These are phyloP conservation scores for Paramyrothecium roridum DNA, from an alignment of 2,329 filamentous ascomycete genomes.

Conservation along the genomic window DNA sequence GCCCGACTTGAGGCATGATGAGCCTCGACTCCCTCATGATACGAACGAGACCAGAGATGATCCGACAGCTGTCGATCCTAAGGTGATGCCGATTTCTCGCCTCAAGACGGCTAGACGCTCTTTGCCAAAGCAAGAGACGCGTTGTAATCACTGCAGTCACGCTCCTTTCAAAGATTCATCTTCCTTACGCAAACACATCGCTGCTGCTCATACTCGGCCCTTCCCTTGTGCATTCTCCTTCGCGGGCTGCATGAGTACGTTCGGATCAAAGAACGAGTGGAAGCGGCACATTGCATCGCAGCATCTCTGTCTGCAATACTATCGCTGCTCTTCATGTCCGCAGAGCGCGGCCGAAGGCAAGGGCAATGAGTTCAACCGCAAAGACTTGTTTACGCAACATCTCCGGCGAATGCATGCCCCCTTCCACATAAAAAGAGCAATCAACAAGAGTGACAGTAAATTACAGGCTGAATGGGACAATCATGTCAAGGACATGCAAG, in stretches of 20 bases:
- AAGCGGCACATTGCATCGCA: slow-evolving; percentile 91
- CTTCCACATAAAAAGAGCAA: slow-evolving; percentile 57
- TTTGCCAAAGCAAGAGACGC: slow-evolving; percentile 57
- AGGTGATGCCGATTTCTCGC: slow-evolving; percentile 23
- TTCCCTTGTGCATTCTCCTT: slow-evolving; percentile 85
- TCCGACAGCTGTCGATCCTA: slow-evolving; percentile 16
- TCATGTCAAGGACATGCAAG: slow-evolving; percentile 67
- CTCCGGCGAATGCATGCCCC: slow-evolving; percentile 89
- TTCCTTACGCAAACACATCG: slow-evolving; percentile 63
- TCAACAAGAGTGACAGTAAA: slow-evolving; percentile 56
- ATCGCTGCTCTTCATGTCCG: slow-evolving; percentile 61
- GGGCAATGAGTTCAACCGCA: slow-evolving; percentile 80
- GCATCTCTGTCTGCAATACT: slow-evolving; percentile 70
- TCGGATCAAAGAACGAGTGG: slow-evolving; percentile 96
- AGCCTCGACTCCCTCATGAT: slow-evolving; percentile 25
- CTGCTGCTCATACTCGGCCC: slow-evolving; percentile 65
- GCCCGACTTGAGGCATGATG: slow-evolving; percentile 25
- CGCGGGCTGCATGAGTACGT: slow-evolving; percentile 79
- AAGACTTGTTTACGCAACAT: slow-evolving; percentile 94
- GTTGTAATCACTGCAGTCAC: slow-evolving; percentile 60
- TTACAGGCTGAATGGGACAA: slow-evolving; percentile 61
- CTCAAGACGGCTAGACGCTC: slow-evolving; percentile 43
- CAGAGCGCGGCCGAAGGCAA: slow-evolving; percentile 52
- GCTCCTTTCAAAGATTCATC: slow-evolving; percentile 66
- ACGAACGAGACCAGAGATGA: slow-evolving; percentile 27